Base-by-base conservation (phyloP, 768 basidiomycete species). In the Tremella mesenterica region DNA sequence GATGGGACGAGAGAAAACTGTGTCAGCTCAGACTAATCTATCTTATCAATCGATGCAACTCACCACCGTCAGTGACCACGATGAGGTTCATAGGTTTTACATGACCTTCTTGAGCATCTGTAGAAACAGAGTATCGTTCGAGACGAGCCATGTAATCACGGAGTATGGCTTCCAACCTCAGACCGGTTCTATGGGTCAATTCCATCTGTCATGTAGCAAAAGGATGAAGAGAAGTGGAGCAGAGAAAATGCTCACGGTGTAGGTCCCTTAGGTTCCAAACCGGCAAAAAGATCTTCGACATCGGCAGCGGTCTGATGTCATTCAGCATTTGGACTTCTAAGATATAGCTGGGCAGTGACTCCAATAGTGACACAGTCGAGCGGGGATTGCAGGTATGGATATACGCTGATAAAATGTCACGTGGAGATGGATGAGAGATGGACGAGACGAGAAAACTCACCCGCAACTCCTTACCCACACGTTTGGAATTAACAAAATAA, bases 31-130 rank as follows among this genome's bases (percentile, higher is more conserved):
- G 60, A 48, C 33, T 28, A 16, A 6, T n/a, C 23, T 4, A 6
- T 8, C 26, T 0, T 47, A 5, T 36, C 1, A 30, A 31, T n/a
- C 13, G 12, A 6, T 27, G 29, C 10, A 28, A 61, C 67, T 58
- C 50, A 69, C 67, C 58, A n/a, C 64, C 64, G 56, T 69, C 67
- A 2, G 65, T 66, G 10, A 66, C 53, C 2, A 69, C 59, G 20
- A 70, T 64, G 43, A 71, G 49, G 29, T 71, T 73, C 58, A 73
- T 57, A 3, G 71, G 65, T 50, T 70, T 70, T 26, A 69, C 54
- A 8, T 38, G 52, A n/a, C 59, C 60, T 12, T 48, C 41, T 41
- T 18, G 18, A 36, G 23, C 21, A 44, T 43, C 34, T 34, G 50
- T 41, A 41, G 53, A 9, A 28, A 56, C 23, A 2, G 28, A 29